Evolutionary conservation across 2,329 filamentous ascomycete species (phyloP).

Genomic region (Paracoccidioides brasiliensis): DNA sequence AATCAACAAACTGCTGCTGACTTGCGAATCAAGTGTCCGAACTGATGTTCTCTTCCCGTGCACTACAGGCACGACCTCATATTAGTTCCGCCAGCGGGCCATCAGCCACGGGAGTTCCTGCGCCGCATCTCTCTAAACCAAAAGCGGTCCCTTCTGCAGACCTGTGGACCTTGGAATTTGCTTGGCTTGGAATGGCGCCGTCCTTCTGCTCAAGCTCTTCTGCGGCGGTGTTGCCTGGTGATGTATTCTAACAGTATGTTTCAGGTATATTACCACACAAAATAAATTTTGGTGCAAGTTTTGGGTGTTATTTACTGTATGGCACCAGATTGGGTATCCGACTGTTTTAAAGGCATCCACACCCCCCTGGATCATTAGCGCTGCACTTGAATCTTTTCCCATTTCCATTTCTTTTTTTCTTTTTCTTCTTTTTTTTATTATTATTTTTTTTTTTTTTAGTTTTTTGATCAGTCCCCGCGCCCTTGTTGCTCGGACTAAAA

Average conservation of each 20-base stretch:
- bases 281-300: not conserved
- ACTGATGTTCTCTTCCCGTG: not conserved
- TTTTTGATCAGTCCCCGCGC: no score
- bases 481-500: no score
- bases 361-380: not conserved
- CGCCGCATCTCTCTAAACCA: not conserved
- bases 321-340: not conserved
- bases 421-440: no score
- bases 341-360: not conserved
- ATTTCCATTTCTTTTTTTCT: no score
- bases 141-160: not conserved
- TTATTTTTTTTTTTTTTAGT: no score
- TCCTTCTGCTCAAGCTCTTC: not conserved
- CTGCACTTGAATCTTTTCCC: not conserved
- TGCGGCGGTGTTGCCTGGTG: not conserved
- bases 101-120: conserved; percentile 1
- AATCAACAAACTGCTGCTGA: not conserved
- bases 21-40: not conserved
- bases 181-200: no score
- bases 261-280: not conserved
- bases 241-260: not conserved
- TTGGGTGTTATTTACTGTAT: not conserved
- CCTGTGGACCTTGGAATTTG: no score
- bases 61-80: not conserved
- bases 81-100: not conserved